phyloP scores from a whole-genome alignment of 805 yeast genomes.

The Osmozyma mogii region DNA sequence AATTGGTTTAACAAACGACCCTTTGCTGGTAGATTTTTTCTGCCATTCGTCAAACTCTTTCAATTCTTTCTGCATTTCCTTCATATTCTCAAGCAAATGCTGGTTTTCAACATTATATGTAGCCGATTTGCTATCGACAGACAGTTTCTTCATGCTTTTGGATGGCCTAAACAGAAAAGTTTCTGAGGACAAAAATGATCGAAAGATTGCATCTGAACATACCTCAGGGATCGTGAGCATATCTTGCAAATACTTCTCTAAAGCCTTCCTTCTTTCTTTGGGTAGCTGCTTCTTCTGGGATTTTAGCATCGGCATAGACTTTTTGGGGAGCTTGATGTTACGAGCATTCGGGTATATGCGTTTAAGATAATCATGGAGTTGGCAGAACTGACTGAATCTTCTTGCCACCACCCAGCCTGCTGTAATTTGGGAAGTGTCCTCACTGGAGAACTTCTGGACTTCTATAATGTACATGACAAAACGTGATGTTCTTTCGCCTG shows the following conservation, averaged over 20 bases:
- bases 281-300: slow-evolving; percentile 58
- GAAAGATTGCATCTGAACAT: slow-evolving; percentile 63
- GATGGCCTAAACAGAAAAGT: slow-evolving; percentile 31
- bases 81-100: slow-evolving; percentile 21
- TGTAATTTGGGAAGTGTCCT: slow-evolving; percentile 35
- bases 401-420: slow-evolving; percentile 91
- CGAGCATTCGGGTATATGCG: slow-evolving; percentile 43
- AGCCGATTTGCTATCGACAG: too few relatives aligned
- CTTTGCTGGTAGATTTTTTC: slow-evolving; percentile 12
- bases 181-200: slow-evolving; percentile 74
- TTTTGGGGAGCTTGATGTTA: slow-evolving; percentile 47
- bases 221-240: slow-evolving; percentile 58
- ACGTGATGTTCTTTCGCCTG: slow-evolving; percentile 38
- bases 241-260: slow-evolving; percentile 55
- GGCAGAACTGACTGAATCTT: slow-evolving; percentile 76
- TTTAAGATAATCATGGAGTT: slow-evolving; percentile 58
- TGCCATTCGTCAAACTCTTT: slow-evolving; percentile 40
- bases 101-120: slow-evolving; percentile 6
- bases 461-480: slow-evolving; percentile 69
- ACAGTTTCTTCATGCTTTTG: background rate
- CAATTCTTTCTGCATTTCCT: slow-evolving; percentile 49
- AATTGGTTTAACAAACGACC: slow-evolving; percentile 69
- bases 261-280: slow-evolving; percentile 52
- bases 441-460: slow-evolving; percentile 46
- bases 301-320: slow-evolving; percentile 55